Percentiles rank a stretch among this genome's conserved stretches.
Conservation (phyloP, 2,329 filamentous ascomycete genomes). For the Penicillium sp. region DNA sequence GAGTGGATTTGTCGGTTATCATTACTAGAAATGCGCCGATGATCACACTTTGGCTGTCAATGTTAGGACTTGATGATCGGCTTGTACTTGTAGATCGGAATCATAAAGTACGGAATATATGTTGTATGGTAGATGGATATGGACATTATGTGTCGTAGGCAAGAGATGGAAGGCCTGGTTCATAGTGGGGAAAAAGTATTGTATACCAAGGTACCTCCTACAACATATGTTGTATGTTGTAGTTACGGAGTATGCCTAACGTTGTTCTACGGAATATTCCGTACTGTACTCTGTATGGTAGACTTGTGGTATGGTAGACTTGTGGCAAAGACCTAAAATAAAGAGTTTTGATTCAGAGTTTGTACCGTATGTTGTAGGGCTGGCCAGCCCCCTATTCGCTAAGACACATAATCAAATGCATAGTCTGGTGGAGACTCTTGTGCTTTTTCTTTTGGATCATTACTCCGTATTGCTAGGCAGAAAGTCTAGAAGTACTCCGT, state of each 20-base stretch:
- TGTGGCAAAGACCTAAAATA: conserved; percentile 3
- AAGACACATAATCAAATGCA: conserved; percentile 19
- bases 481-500: conserved; percentile 1
- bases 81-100: conserved; percentile 6
- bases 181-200: not conserved
- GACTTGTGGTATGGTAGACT: not conserved
- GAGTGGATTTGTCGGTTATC: conserved; percentile 22
- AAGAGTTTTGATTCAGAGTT: conserved; percentile 1
- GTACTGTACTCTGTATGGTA: not conserved
- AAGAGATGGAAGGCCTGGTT: not conserved
- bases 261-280: no score
- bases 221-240: no score
- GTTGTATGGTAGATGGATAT: not conserved
- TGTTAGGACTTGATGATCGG: conserved; percentile 7
- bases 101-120: not conserved
- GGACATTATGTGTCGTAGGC: not conserved
- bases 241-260: no score
- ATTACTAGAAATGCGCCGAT: conserved; percentile 25
- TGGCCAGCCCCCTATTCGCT: conserved; percentile 24
- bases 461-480: not conserved
- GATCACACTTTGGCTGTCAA: conserved; percentile 11
- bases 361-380: conserved; percentile 13
- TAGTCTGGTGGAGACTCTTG: conserved; percentile 14
- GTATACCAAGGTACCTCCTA: no score
- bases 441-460: conserved; percentile 2